These are phyloP conservation scores for Tetramitus jugosus DNA, from an alignment of 208 protist genomes.

Conservation along the genomic window DNA sequence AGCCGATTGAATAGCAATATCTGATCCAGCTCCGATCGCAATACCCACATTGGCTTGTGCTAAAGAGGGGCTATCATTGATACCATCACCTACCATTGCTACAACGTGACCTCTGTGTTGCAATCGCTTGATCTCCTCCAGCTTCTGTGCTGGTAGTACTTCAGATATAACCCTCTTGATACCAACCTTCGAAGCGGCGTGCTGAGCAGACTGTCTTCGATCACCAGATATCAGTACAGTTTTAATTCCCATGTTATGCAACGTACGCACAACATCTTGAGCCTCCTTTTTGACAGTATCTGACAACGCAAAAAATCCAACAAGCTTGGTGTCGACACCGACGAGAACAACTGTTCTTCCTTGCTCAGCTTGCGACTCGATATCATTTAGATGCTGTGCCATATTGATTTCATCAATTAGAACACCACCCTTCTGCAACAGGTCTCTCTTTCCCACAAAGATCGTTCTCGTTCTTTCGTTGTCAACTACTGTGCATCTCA, in stretches of 20 bases:
- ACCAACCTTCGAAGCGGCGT: background rate
- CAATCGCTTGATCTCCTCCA: slow-evolving; percentile 56
- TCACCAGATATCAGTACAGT: background rate
- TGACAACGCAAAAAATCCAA: background rate
- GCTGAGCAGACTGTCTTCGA: background rate
- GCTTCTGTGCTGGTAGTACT: slow-evolving; percentile 67
- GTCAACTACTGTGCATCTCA: background rate
- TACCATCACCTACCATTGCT: slow-evolving; percentile 48
- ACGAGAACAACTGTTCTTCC: background rate
- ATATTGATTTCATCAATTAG: background rate
- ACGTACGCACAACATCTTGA: background rate
- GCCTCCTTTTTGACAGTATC: slow-evolving; percentile 1
- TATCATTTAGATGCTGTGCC: background rate
- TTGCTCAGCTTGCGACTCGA: background rate
- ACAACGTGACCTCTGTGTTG: slow-evolving; percentile 35
- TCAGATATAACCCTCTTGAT: slow-evolving; percentile 35
- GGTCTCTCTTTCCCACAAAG: background rate
- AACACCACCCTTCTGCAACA: background rate
- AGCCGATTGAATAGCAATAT: slow-evolving; percentile 65
- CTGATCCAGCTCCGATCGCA: slow-evolving; percentile 67
- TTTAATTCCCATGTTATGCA: background rate
- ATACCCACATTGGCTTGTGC: slow-evolving; percentile 68
- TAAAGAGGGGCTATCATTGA: slow-evolving; percentile 67
- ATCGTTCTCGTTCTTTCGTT: background rate
- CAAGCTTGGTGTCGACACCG: background rate